Conservation (phyloP, 228 moss, liverwort and hornwort genomes). For the Sphagnum fallax region DNA sequence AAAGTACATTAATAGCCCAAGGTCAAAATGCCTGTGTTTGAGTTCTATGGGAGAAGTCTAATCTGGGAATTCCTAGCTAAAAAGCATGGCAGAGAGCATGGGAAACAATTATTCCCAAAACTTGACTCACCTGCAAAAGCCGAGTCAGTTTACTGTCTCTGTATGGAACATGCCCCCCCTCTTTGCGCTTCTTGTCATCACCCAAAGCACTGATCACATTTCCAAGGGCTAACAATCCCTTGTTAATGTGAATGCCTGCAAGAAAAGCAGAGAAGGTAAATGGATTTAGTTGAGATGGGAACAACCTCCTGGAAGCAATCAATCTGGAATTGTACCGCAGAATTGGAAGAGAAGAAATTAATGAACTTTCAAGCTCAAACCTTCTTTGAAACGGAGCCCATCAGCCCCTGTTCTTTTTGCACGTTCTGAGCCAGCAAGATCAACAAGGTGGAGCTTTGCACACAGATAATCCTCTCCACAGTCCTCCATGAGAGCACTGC, state of each 20-base stretch:
- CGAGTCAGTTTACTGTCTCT: conserved; percentile 99
- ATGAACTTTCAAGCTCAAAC: conserved; percentile 10
- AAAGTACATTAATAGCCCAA: too few relatives aligned
- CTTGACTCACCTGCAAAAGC: conserved; percentile 62
- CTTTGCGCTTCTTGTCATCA: conserved; percentile 94
- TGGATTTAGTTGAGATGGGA: too few relatives aligned
- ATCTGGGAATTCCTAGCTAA: not conserved
- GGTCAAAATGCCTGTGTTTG: not conserved
- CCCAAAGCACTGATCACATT: conserved; percentile 98
- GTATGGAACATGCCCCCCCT: conserved; percentile 97
- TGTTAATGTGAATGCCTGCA: conserved; percentile 91
- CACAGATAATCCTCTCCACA: conserved; percentile 81
- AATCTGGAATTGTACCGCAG: too few relatives aligned
- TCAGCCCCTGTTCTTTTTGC: conserved; percentile 97
- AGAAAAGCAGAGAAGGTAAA: not conserved
- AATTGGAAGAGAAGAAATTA: too few relatives aligned
- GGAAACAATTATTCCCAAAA: not conserved
- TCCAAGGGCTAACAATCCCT: conserved; percentile 83
- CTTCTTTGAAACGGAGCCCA: conserved; percentile 98
- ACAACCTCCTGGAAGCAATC: too few relatives aligned
- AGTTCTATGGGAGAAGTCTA: not conserved
- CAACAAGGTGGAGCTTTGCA: conserved; percentile 94
- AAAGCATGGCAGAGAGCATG: too few relatives aligned
- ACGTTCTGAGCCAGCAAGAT: conserved; percentile 94
- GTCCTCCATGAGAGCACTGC: conserved; percentile 53